Evolutionary conservation across 352 stramenopile species (phyloP).

Genomic region (Globisporangium paddicum): DNA sequence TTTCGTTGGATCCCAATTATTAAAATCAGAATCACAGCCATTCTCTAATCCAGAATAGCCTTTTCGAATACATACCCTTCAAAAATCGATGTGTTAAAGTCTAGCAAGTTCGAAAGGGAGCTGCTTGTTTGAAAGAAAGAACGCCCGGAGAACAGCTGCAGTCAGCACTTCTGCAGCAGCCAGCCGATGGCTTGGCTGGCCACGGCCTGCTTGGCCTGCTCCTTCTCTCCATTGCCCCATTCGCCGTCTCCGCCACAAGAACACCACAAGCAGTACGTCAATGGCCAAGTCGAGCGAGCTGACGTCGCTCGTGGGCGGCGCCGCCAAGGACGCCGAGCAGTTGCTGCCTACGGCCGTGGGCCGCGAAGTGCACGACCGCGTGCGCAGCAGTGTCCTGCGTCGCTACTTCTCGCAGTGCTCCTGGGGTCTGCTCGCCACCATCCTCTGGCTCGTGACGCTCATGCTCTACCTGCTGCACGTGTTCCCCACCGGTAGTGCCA

Average conservation of each 20-base stretch:
- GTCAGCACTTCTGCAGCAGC: background rate
- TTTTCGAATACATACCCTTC: background rate
- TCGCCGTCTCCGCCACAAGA: background rate
- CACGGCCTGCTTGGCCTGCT: background rate
- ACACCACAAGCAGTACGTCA: background rate
- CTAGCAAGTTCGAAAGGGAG: background rate
- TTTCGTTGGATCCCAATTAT: background rate
- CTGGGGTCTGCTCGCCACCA: constrained; percentile 8
- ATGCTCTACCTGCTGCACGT: constrained; percentile 8
- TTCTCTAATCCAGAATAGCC: fast-evolving
- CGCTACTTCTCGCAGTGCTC: constrained; percentile 6
- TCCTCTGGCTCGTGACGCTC: constrained; percentile 5
- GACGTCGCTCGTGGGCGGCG: constrained; percentile 9
- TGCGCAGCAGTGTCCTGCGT: background rate
- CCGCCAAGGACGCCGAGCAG: background rate
- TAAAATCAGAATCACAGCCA: background rate
- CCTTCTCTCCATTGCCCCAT: background rate
- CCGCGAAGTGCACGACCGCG: background rate
- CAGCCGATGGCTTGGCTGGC: background rate
- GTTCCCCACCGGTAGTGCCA: background rate
- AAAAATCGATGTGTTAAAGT: background rate
- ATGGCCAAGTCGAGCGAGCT: constrained; percentile 13
- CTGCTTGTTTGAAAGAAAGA: background rate
- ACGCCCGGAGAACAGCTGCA: background rate
- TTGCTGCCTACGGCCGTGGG: background rate